These are phyloP conservation scores for Fibroporia radiculosa DNA, from an alignment of 768 basidiomycete genomes.

Conservation along the genomic window DNA sequence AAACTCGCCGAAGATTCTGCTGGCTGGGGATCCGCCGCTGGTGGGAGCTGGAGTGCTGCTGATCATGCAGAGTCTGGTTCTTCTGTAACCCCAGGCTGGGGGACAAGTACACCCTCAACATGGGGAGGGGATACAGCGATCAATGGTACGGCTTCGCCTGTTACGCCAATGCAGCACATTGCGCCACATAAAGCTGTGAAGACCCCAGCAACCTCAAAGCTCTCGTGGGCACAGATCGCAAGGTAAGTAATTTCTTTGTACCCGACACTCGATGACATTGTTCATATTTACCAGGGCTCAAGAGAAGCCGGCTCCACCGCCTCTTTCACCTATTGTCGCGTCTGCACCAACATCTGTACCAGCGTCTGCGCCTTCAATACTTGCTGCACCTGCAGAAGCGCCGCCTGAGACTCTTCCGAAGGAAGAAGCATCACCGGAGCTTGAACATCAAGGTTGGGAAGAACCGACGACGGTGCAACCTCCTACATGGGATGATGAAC, in stretches of 20 bases:
- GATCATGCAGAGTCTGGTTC: conserved; percentile 27
- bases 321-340: conserved; percentile 20
- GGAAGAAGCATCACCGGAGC: conserved; percentile 13
- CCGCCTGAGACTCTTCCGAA: conserved; percentile 15
- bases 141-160: conserved; percentile 21
- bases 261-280: not conserved
- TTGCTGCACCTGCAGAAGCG: conserved; percentile 21
- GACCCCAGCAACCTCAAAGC: conserved; percentile 64
- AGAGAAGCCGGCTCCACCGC: conserved; percentile 50
- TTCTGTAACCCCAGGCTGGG: conserved; percentile 21
- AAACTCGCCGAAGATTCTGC: conserved; percentile 2
- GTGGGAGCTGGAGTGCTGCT: not conserved
- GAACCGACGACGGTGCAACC: conserved; percentile 29
- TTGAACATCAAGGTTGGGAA: conserved; percentile 23
- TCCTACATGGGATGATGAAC: conserved; percentile 32
- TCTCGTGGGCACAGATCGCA: conserved; percentile 84
- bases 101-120: conserved; percentile 19
- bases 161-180: conserved; percentile 13
- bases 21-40: not conserved
- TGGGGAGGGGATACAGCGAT: conserved; percentile 21
- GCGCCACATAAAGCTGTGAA: conserved; percentile 28
- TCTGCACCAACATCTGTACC: conserved; percentile 20
- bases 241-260: conserved; percentile 36
- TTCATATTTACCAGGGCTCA: conserved; percentile 38
- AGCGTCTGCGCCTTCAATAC: conserved; percentile 17